Conservation (phyloP, 192 early-diverging fungal species). For the Coemansia brasiliensis region DNA sequence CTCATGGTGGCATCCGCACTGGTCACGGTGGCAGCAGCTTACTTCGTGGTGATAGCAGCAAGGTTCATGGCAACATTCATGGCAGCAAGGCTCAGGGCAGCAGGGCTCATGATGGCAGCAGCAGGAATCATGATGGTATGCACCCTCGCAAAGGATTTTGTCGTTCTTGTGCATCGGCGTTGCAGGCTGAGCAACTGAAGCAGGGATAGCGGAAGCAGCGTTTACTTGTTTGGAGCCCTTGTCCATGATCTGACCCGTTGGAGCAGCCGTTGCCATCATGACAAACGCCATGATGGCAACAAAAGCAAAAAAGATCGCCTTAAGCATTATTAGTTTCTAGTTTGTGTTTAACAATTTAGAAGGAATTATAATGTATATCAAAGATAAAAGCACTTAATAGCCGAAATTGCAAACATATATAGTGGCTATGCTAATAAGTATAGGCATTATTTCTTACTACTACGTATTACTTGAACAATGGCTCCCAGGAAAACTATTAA, state of each 20-base stretch:
- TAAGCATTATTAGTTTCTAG: slow-evolving; percentile 23
- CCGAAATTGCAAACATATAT: not conserved
- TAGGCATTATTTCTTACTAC: not conserved
- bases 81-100: slow-evolving; percentile 33
- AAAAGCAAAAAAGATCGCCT: slow-evolving; percentile 34
- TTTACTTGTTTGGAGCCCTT: slow-evolving; percentile 7
- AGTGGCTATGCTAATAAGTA: not conserved
- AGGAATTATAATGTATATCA: slow-evolving; percentile 5
- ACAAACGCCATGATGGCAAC: slow-evolving; percentile 38
- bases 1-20: slow-evolving; percentile 24
- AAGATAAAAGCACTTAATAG: not conserved
- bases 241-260: slow-evolving; percentile 4
- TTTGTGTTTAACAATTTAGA: not conserved
- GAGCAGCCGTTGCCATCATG: slow-evolving; percentile 52
- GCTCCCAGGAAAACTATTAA: too few species aligned
- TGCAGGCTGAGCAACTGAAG: slow-evolving; percentile 3
- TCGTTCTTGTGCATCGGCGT: slow-evolving; percentile 5
- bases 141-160: slow-evolving; percentile 37
- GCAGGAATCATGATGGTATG: slow-evolving; percentile 18
- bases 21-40: slow-evolving; percentile 41
- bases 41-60: slow-evolving; percentile 22
- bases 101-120: slow-evolving; percentile 17
- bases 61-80: slow-evolving; percentile 20
- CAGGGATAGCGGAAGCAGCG: slow-evolving; percentile 1
- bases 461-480: not conserved